Evolutionary conservation across 768 basidiomycete species (phyloP).

Genomic region (Phaeolepiota aurea): DNA sequence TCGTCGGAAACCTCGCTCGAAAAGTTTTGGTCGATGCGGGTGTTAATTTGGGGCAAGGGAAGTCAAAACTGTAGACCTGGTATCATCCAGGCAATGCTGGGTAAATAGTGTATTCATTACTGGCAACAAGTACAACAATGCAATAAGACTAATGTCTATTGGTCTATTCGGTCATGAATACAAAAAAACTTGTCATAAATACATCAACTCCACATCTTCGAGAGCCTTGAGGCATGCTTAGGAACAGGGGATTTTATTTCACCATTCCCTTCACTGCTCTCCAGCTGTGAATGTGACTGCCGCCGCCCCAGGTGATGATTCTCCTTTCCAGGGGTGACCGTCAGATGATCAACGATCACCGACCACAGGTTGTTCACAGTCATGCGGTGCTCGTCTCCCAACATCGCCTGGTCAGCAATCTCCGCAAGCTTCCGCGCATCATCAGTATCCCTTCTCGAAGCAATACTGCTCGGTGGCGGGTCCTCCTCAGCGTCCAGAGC

Average conservation of each 20-base stretch:
- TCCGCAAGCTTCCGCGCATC: constrained; percentile 69
- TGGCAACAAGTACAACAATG: not conserved
- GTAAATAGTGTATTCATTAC: not conserved
- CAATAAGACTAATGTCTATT: not conserved
- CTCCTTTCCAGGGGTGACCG: constrained; percentile 38
- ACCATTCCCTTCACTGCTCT: not conserved
- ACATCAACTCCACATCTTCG: not conserved
- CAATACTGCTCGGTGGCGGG: constrained; percentile 90
- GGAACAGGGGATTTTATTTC: not conserved
- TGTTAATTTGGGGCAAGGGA: constrained; percentile 13
- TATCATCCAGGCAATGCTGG: no score
- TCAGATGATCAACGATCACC: constrained; percentile 55
- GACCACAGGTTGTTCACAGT: constrained; percentile 72
- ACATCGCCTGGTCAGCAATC: constrained; percentile 60
- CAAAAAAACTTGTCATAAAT: no score
- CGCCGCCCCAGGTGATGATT: constrained; percentile 11
- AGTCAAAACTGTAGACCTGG: constrained; percentile 21
- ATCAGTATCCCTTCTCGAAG: constrained; percentile 78
- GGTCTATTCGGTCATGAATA: no score
- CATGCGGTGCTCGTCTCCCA: constrained; percentile 47
- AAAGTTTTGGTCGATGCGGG: constrained; percentile 50
- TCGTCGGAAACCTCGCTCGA: constrained; percentile 58
- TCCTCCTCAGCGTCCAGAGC: constrained; percentile 70
- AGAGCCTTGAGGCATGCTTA: not conserved
- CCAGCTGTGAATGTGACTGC: not conserved